Conservation (phyloP, 2,329 filamentous ascomycete species). For the Acarospora socialis region DNA sequence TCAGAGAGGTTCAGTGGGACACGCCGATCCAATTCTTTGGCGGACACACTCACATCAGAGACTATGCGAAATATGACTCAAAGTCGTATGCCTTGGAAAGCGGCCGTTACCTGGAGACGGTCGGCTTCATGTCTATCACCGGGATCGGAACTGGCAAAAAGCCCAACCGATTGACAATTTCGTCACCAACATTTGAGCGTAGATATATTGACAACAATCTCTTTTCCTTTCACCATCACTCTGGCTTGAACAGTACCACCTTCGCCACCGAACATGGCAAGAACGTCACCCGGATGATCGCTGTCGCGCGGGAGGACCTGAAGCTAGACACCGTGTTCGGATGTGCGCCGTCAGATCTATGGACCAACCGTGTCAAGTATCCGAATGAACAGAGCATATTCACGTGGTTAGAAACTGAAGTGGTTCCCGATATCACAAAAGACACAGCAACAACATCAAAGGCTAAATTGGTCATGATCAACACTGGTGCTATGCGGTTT, state of each 20-base stretch:
- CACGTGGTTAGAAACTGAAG: slow-evolving; percentile 59
- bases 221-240: slow-evolving; percentile 69
- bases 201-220: slow-evolving; percentile 93
- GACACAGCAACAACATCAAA: slow-evolving; percentile 44
- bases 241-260: slow-evolving; percentile 51
- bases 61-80: slow-evolving; percentile 66
- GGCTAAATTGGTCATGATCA: slow-evolving; percentile 60
- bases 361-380: slow-evolving; percentile 68
- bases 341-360: slow-evolving; percentile 69
- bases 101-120: slow-evolving; percentile 86
- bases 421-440: slow-evolving; percentile 54
- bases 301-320: slow-evolving; percentile 53
- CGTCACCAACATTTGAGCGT: slow-evolving; percentile 49
- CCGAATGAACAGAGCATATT: slow-evolving; percentile 63
- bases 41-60: slow-evolving; percentile 78
- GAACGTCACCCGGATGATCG: slow-evolving; percentile 57
- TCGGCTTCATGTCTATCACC: slow-evolving; percentile 81
- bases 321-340: slow-evolving; percentile 61
- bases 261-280: slow-evolving; percentile 65
- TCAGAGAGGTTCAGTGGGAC: slow-evolving; percentile 62
- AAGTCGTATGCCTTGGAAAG: slow-evolving; percentile 69
- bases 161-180: slow-evolving; percentile 19
- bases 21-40: slow-evolving; percentile 85
- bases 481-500: slow-evolving; percentile 86
- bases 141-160: slow-evolving; percentile 38